These are phyloP conservation scores for Syzygium oleosum DNA, from an alignment of 345 rosid species.

Conservation along the genomic window DNA sequence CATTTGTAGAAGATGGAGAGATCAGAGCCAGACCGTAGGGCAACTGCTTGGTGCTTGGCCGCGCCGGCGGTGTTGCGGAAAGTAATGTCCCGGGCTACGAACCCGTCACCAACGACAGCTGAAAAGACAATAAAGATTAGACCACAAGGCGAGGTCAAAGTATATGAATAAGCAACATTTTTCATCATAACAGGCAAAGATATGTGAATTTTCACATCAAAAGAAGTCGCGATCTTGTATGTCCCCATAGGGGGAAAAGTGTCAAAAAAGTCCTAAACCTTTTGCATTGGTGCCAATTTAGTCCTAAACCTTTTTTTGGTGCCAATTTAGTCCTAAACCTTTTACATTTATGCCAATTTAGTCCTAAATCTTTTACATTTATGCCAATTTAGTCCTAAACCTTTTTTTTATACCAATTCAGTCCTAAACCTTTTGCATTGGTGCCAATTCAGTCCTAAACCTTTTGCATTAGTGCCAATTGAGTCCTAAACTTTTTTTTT, in stretches of 20 bases:
- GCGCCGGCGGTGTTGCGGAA: conserved; percentile 46
- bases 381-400: no score
- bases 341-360: no score
- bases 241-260: background rate
- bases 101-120: conserved; percentile 45
- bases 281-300: no score
- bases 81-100: conserved; percentile 42
- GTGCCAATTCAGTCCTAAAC: no score
- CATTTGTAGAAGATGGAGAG: conserved; percentile 39
- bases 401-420: no score
- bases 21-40: conserved; percentile 41
- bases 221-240: background rate
- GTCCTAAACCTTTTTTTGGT: no score
- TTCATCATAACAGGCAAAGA: background rate
- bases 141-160: background rate
- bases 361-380: no score
- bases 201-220: background rate
- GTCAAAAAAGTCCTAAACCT: no score
- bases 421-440: no score
- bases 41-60: conserved; percentile 41
- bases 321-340: no score
- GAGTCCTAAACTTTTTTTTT: no score
- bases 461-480: no score
- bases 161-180: background rate
- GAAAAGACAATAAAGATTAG: background rate